These are phyloP conservation scores for Letharia columbiana DNA, from an alignment of 495 filamentous ascomycete genomes.

Conservation along the genomic window DNA sequence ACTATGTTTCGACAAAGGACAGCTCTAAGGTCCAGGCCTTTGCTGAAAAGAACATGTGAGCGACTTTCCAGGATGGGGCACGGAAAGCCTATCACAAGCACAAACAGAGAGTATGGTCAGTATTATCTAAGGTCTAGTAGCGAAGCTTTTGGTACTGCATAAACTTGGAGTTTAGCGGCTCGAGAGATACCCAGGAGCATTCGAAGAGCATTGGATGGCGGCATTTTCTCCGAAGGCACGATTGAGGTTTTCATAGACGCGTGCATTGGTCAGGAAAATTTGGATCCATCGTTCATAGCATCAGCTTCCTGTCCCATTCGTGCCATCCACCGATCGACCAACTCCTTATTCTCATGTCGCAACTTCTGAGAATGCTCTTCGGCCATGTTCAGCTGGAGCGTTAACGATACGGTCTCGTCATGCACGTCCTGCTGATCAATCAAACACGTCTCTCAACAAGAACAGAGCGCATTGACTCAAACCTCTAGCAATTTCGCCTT, in stretches of 20 bases:
- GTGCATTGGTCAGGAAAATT: slow-evolving; percentile 31
- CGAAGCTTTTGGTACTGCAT: not conserved
- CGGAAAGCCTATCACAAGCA: not conserved
- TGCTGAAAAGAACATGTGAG: slow-evolving; percentile 28
- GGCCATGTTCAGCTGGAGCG: slow-evolving; percentile 79
- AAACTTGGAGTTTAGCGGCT: slow-evolving; percentile 6
- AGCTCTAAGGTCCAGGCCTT: slow-evolving; percentile 44
- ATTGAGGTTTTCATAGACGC: not conserved
- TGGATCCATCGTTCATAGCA: slow-evolving; percentile 64
- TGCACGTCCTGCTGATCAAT: slow-evolving; percentile 57
- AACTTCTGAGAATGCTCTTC: slow-evolving; percentile 61
- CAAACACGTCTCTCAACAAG: not conserved
- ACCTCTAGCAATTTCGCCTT: slow-evolving; percentile 78
- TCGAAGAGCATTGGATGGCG: not conserved
- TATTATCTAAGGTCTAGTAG: not conserved
- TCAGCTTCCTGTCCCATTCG: slow-evolving; percentile 79
- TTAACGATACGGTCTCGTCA: slow-evolving; percentile 78
- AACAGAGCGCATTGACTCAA: not conserved
- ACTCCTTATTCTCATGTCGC: slow-evolving; percentile 74
- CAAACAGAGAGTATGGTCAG: not conserved
- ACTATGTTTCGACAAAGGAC: slow-evolving; percentile 83
- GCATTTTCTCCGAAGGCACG: not conserved
- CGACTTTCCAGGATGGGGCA: not conserved
- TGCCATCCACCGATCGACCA: slow-evolving; percentile 86
- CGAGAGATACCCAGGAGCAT: slow-evolving; percentile 5